A percentile compares a stretch with the other conserved stretches of the same genome.
Evolutionary conservation across 345 rosid species (phyloP).

Genomic region (Noccaea bulbosa): DNA sequence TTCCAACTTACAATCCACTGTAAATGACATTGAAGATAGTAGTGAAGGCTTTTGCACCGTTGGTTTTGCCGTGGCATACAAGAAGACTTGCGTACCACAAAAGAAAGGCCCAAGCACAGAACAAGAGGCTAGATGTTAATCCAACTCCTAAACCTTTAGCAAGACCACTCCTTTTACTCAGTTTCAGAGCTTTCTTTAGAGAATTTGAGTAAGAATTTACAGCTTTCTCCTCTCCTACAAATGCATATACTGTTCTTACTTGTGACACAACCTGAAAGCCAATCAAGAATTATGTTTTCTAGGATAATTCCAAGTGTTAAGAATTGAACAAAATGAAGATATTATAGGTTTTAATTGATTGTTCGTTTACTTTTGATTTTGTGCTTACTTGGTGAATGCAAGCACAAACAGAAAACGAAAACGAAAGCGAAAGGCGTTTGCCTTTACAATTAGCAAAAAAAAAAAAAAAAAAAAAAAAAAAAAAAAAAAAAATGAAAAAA

Average conservation of each 20-base stretch:
- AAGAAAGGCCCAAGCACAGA: constrained; percentile 69
- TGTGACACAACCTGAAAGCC: constrained; percentile 64
- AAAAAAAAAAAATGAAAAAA: background rate
- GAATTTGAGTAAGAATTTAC: constrained; percentile 57
- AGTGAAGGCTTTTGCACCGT: constrained; percentile 79
- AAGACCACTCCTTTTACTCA: constrained; percentile 63
- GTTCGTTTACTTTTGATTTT: background rate
- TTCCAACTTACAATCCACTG: constrained; percentile 74
- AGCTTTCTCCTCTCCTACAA: constrained; percentile 75
- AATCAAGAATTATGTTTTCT: too few relatives aligned
- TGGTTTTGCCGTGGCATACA: constrained; percentile 62
- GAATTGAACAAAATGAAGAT: background rate
- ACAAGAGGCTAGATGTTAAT: constrained; percentile 62
- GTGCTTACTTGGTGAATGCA: background rate
- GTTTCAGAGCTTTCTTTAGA: constrained; percentile 57
- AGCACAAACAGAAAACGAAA: background rate
- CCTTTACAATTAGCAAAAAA: background rate
- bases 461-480: background rate
- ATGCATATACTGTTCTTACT: constrained; percentile 75
- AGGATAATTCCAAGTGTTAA: background rate
- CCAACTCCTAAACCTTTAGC: constrained; percentile 85
- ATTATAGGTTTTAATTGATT: background rate
- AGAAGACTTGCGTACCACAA: constrained; percentile 75
- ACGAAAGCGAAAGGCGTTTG: background rate
- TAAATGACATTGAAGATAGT: constrained; percentile 72